These are phyloP conservation scores for Linum tenue DNA, from an alignment of 345 rosid species.

Conservation along the genomic window DNA sequence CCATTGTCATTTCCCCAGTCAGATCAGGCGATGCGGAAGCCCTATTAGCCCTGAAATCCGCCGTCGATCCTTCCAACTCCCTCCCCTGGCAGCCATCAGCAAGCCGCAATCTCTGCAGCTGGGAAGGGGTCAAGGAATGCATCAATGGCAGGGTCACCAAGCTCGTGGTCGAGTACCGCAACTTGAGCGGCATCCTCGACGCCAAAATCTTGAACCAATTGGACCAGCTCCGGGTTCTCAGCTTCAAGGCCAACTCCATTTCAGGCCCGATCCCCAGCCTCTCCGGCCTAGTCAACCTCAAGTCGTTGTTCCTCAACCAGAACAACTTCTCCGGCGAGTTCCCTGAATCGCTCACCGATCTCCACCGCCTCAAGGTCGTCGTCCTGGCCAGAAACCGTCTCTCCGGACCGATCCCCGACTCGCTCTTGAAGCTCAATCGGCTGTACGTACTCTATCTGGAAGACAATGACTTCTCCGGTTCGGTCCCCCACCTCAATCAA, in stretches of 20 bases:
- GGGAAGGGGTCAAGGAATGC: constrained; percentile 77
- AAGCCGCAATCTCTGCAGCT: constrained; percentile 37
- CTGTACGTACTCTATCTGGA: constrained; percentile 51
- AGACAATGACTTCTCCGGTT: constrained; percentile 52
- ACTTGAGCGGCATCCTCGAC: constrained; percentile 56
- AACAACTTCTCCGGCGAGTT: constrained; percentile 71
- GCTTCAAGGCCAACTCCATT: constrained; percentile 76
- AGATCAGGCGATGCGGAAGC: constrained; percentile 60
- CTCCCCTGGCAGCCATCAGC: constrained; percentile 47
- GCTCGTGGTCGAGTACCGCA: constrained; percentile 62
- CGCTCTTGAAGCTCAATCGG: constrained; percentile 48
- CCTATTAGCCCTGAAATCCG: constrained; percentile 55
- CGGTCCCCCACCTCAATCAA: constrained; percentile 72
- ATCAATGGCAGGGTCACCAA: constrained; percentile 67
- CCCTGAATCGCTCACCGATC: constrained; percentile 50
- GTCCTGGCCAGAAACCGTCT: constrained; percentile 46
- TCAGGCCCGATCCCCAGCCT: constrained; percentile 65
- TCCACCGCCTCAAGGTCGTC: constrained; percentile 70
- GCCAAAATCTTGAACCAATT: constrained; percentile 40
- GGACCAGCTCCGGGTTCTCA: constrained; percentile 80
- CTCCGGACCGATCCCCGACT: constrained; percentile 56
- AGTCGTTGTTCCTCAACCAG: constrained; percentile 53
- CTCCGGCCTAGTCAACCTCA: constrained; percentile 65
- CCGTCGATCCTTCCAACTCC: constrained; percentile 48
- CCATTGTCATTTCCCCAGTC: constrained; percentile 30